These are phyloP conservation scores for Cryphonectria naterciae DNA, from an alignment of 2,329 filamentous ascomycete genomes.

Conservation along the genomic window DNA sequence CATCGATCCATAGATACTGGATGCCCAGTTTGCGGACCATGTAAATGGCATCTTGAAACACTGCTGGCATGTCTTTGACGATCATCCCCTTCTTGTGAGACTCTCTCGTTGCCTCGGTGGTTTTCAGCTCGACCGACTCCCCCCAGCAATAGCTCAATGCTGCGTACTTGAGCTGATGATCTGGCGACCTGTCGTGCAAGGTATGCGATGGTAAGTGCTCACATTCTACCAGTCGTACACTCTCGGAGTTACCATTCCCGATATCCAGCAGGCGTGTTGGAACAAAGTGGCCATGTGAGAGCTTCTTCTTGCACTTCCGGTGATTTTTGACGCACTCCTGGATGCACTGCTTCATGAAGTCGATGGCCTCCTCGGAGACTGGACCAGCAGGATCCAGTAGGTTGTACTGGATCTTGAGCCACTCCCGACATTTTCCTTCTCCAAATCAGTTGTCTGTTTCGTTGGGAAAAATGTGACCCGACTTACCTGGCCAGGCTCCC, in stretches of 20 bases:
- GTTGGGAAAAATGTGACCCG: neutral
- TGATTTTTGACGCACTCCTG: neutral
- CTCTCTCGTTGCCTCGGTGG: neutral
- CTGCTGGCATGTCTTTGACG: neutral
- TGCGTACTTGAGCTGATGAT: neutral
- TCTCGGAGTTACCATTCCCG: neutral
- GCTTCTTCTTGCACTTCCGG: neutral
- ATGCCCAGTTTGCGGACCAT: neutral
- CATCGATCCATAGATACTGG: neutral
- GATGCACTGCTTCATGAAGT: conserved; percentile 1
- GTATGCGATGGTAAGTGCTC: neutral
- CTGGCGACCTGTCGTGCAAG: neutral
- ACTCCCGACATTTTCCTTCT: neutral
- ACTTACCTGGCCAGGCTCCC: conserved; percentile 1
- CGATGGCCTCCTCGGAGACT: neutral
- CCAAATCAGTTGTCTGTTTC: neutral
- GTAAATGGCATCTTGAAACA: neutral
- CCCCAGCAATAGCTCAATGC: neutral
- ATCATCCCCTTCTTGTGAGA: neutral
- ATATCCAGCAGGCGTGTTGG: neutral
- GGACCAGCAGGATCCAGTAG: neutral
- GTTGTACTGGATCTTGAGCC: neutral
- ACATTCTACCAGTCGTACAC: neutral
- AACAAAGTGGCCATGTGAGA: neutral
- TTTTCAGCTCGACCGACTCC: neutral